These are phyloP conservation scores for Apocynum venetum DNA, from an alignment of 257 asterid genomes.

Conservation along the genomic window DNA sequence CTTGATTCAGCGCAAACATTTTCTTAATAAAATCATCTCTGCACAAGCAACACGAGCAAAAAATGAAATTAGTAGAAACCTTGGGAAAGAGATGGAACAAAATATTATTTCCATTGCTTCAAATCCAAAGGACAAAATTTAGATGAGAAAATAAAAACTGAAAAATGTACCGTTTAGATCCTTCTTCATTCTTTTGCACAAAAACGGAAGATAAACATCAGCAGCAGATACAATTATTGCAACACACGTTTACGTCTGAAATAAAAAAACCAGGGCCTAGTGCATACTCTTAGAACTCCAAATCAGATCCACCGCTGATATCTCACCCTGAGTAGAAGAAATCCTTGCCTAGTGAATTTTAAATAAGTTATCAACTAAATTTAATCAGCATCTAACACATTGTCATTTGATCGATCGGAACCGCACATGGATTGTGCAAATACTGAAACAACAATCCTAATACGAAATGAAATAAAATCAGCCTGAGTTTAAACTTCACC, in stretches of 20 bases:
- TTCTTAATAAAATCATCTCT: conserved; percentile 63
- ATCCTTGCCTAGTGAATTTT: conserved; percentile 48
- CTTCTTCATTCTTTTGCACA: conserved; percentile 54
- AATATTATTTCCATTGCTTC: not conserved
- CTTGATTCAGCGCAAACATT: conserved; percentile 65
- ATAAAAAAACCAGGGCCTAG: not conserved
- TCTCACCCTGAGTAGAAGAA: conserved; percentile 45
- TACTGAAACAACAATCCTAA: not conserved
- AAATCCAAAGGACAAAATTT: not conserved
- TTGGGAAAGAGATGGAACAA: not conserved
- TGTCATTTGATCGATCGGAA: not conserved
- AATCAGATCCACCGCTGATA: conserved; percentile 42
- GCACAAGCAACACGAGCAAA: conserved; percentile 29
- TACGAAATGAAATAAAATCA: not conserved
- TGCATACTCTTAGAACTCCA: conserved; percentile 51
- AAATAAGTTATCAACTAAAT: conserved; percentile 1
- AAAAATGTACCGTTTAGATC: conserved; percentile 37
- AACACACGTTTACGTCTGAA: not conserved
- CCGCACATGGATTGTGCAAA: not conserved
- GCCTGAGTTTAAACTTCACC: conserved; percentile 30
- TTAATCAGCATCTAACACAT: not conserved
- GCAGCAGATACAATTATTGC: conserved; percentile 4
- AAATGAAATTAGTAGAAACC: not conserved
- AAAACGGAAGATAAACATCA: not conserved
- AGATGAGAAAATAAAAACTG: not conserved